Conservation (phyloP, 257 asterid species). For the Solanum microdontum region DNA sequence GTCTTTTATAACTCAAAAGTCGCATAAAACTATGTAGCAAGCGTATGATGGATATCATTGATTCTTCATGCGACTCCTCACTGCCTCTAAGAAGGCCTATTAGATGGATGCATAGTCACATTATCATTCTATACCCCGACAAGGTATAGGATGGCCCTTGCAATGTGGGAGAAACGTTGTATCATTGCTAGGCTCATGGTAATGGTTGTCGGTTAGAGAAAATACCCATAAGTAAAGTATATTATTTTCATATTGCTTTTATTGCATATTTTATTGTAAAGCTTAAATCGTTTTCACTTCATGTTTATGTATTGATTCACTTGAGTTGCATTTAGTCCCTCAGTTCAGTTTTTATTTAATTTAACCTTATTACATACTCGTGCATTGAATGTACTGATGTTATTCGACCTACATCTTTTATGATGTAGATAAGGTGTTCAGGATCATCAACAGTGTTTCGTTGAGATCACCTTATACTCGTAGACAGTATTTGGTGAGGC, state of each 20-base stretch:
- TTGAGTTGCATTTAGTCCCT: not conserved
- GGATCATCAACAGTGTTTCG: too few species aligned
- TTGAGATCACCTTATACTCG: too few species aligned
- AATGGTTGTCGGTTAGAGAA: not conserved
- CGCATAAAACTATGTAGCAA: not conserved
- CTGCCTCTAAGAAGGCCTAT: not conserved
- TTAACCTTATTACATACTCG: too few species aligned
- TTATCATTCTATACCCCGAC: not conserved
- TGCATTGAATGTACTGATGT: too few species aligned
- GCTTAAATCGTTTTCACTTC: not conserved
- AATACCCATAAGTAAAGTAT: too few species aligned
- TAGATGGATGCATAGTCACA: not conserved
- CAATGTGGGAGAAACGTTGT: not conserved
- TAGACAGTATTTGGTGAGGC: too few species aligned
- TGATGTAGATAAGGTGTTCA: too few species aligned
- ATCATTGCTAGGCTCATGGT: not conserved
- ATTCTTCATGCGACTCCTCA: not conserved
- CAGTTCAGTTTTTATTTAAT: too few species aligned
- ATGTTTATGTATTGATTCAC: not conserved
- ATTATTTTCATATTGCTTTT: too few species aligned
- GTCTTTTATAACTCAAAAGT: not conserved
- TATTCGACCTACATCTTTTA: too few species aligned
- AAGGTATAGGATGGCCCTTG: not conserved
- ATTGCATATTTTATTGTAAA: too few species aligned
- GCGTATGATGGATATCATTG: not conserved